These are phyloP conservation scores for Choricystis sp. DNA, from an alignment of 139 green algal species.

Conservation along the genomic window DNA sequence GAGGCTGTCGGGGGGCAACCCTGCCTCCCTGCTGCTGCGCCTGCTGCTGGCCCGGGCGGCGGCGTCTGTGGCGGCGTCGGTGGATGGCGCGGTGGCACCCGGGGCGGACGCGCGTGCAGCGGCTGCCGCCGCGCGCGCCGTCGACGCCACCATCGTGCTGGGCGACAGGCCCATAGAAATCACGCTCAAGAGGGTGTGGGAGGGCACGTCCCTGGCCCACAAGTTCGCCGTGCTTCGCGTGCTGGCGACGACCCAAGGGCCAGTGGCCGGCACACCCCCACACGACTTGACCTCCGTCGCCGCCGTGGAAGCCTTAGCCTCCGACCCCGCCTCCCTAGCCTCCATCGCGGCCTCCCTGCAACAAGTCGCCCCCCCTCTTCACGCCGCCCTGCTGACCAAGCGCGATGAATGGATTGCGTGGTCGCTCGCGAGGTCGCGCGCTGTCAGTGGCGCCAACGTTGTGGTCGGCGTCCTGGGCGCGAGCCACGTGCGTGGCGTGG, in stretches of 20 bases:
- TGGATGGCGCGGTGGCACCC: conserved; percentile 6
- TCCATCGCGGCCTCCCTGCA: conserved; percentile 8
- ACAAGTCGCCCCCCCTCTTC: neutral
- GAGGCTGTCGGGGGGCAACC: conserved; percentile 39
- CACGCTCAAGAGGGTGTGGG: conserved; percentile 51
- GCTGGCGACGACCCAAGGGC: too few species aligned
- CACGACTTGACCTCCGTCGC: neutral
- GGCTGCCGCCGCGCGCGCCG: conserved; percentile 24
- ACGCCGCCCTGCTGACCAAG: conserved; percentile 35
- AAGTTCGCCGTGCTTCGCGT: neutral
- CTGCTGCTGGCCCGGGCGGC: conserved; percentile 29
- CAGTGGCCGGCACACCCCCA: neutral
- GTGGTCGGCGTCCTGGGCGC: conserved; percentile 64
- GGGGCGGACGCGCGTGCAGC: conserved; percentile 53
- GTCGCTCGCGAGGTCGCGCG: conserved; percentile 51
- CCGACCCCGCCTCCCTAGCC: conserved; percentile 25
- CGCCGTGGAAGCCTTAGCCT: conserved; percentile 13
- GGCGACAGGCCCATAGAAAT: conserved; percentile 74
- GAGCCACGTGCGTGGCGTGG: conserved; percentile 44
- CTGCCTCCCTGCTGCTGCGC: conserved; percentile 39
- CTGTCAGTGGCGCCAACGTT: conserved; percentile 31
- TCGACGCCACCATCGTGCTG: conserved; percentile 52
- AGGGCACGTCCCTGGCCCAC: conserved; percentile 18
- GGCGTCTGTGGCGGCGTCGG: conserved; percentile 1
- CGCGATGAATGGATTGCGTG: conserved; percentile 60